Evolutionary conservation across 1,284 basidiomycete species (phyloP), one percentile per base, ranked within the genome.

Genomic region (Heterobasidion parviporum): DNA sequence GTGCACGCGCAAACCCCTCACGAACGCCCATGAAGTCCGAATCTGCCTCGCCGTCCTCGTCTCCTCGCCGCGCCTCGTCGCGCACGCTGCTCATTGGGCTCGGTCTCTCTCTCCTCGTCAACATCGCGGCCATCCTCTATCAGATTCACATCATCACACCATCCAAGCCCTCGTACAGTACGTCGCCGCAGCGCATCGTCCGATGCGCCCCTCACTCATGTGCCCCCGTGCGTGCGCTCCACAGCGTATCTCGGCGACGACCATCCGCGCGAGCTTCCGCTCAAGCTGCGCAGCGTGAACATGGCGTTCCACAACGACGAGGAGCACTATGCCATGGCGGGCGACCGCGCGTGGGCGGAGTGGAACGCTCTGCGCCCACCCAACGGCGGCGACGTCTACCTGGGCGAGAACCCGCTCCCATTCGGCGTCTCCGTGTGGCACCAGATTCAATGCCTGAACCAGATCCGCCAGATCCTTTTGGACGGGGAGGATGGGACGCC

Each of bases 381-480:
- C 5, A 44, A 34, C 9, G 32, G 20, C 35, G 45, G 41, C 16
- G 15, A 53, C 41, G 44, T 55, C 47, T 32, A 47, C 18, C 45
- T 56, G 9, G 54, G 54, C 34, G 46, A 36, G 33, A 32, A 34
- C 32, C 16, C n/a, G 32, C 16, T 50, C 12, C 50, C 36, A 9
- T 57, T 57, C 50, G 33, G 34, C 14, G 35, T 55, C 18, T n/a
- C 53, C 20, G 45, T 59, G 35, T 57, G 50, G 46, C 58, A 59
- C 49, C 56, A 59, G 34, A n/a, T 59, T 38, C 58, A 57, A 43
- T 59, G 58, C 43, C 51, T 59, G 10, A 56, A 52, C 46, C 43
- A 18, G 32, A 16, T 59, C 6, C 58, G 58, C n/a, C 26, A 10
- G 16, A 32, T 52, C 36, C 9, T 52, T 15, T 32, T 32, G 34